phyloP scores from a whole-genome alignment of 345 rosid species.

The Linum tenue region DNA sequence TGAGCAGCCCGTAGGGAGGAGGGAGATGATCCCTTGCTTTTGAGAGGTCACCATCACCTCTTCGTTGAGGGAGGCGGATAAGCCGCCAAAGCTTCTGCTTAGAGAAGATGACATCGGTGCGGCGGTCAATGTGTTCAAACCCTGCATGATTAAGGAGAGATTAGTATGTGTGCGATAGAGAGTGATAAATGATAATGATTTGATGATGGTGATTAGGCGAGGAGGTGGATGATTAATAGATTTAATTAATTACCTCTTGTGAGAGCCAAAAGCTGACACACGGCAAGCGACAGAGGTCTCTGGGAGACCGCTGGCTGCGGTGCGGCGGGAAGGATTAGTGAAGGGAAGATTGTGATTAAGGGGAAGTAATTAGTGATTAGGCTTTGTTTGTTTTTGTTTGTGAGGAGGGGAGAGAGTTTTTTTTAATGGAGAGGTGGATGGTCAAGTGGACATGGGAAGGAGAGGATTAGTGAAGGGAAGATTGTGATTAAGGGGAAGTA shows the following conservation, averaged over 20 bases:
- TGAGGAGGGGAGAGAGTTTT: slow-evolving; percentile 13
- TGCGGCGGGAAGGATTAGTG: slow-evolving; percentile 9
- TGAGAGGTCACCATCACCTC: slow-evolving; percentile 18
- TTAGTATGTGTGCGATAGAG: too few relatives aligned
- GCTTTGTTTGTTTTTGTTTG: not conserved
- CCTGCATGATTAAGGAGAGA: too few relatives aligned
- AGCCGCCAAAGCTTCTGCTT: slow-evolving; percentile 13
- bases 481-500: too few relatives aligned
- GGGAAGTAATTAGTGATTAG: slow-evolving; percentile 4
- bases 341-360: not conserved
- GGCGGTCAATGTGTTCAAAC: too few relatives aligned
- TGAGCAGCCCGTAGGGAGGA: slow-evolving; percentile 34
- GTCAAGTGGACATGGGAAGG: slow-evolving; percentile 13
- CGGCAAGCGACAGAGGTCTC: slow-evolving; percentile 38
- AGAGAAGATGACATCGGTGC: not conserved
- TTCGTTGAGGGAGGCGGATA: slow-evolving; percentile 17
- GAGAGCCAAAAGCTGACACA: not conserved
- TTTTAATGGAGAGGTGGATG: not conserved
- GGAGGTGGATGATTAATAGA: too few relatives aligned
- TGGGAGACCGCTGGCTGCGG: slow-evolving; percentile 41
- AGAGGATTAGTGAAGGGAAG: slow-evolving; percentile 16
- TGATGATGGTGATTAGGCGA: too few relatives aligned
- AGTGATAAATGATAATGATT: too few relatives aligned
- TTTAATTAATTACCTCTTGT: too few relatives aligned
- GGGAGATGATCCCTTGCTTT: slow-evolving; percentile 66